Base-by-base conservation (phyloP, 805 yeast genomes). In the Danielia oregonensis region DNA sequence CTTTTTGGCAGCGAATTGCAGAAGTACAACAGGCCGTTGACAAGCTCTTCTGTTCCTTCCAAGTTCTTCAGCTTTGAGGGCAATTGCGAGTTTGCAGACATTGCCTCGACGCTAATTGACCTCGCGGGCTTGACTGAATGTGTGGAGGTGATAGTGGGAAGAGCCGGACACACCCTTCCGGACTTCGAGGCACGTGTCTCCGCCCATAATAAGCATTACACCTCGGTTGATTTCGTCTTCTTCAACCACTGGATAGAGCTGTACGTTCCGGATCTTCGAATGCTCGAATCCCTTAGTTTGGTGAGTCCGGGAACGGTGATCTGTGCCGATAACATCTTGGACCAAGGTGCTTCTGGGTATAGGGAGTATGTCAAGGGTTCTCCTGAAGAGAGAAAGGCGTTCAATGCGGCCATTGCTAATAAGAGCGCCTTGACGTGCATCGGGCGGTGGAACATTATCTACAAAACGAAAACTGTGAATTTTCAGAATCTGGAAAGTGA, bases 371-470 rank as follows among this genome's bases (percentile, higher is more conserved):
- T 70, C 6, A 52, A 54, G 32, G 38, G 56, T 6, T 40, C 68
- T 6, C 74, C 74, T 5, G 53, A 58, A 32, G 59, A 58, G 36
- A 65, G 59, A 42, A 50, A 57, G 29, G 45, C 46, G n/a, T 51
- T 46, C 44, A 65, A 67, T 39, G 31, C 37, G 7, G 30, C 32
- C 2, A 42, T 37, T 6, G 37, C 31, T 4, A 67, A 66, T 39
- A 30, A 43, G 8, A 55, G 51, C 34, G 67, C 66, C 6, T 35
- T 35, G 3, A 34, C 46, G 19, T 62, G 42, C 30, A 29, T 46
- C 4, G 74, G 74, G 1, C 54, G 62, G 29, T 69, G 72, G 72
- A 63, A 68, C 17, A 44, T 67, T 11, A 24, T 64, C 12, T 70
- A 70, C 40, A 63, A 67, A 4, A 50, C 68, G 0, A 30, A 52